Evolutionary conservation across 192 early-diverging fungal genomes (phyloP).

Genomic region (Paraglomus brasilianum): DNA sequence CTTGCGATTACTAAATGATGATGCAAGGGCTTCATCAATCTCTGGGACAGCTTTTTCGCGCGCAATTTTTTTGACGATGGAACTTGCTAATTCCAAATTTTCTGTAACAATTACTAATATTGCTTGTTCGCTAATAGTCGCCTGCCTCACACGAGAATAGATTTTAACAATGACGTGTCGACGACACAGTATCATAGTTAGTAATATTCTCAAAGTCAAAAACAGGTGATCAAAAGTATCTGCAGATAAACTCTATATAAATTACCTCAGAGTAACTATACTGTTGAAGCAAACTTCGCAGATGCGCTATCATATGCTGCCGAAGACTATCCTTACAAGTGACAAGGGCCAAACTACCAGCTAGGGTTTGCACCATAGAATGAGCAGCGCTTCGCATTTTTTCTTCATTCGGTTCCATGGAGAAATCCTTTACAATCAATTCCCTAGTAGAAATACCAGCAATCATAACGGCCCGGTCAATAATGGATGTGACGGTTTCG

Average conservation of each 20-base stretch:
- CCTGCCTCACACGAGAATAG: conserved; percentile 36
- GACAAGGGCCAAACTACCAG: conserved; percentile 83
- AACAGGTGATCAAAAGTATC: conserved; percentile 9
- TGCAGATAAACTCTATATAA: not conserved
- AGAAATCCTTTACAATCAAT: conserved; percentile 93
- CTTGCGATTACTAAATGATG: conserved; percentile 70
- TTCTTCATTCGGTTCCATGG: conserved; percentile 90
- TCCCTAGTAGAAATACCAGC: conserved; percentile 91
- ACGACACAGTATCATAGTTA: too few species aligned
- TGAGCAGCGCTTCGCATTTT: conserved; percentile 93
- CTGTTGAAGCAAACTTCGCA: conserved; percentile 67
- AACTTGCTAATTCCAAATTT: conserved; percentile 92
- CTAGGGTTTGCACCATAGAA: conserved; percentile 92
- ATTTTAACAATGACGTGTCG: too few species aligned
- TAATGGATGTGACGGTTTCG: conserved; percentile 86
- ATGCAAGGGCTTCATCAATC: conserved; percentile 80
- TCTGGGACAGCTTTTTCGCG: conserved; percentile 94
- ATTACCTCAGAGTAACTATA: conserved; percentile 74
- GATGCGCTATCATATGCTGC: conserved; percentile 73
- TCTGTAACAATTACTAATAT: conserved; percentile 84
- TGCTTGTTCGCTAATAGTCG: conserved; percentile 79
- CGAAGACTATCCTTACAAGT: conserved; percentile 92
- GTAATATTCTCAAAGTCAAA: too few species aligned
- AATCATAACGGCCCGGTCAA: conserved; percentile 91
- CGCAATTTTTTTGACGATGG: conserved; percentile 93